Conservation (phyloP, 495 filamentous ascomycete species). For the Venustampulla echinocandica region DNA sequence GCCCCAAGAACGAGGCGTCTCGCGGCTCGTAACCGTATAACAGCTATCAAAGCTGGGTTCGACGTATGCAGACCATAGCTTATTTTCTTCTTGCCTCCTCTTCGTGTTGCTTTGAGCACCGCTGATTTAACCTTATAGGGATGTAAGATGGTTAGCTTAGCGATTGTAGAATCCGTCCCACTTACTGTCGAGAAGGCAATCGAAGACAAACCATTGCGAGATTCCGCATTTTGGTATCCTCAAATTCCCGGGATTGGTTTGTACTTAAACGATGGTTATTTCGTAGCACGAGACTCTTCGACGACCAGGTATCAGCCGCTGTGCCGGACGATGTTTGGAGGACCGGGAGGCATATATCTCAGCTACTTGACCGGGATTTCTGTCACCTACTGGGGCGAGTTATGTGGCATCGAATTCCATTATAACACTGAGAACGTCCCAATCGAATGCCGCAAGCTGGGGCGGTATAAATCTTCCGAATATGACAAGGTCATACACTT, state of each 20-base stretch:
- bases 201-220: conserved; percentile 23
- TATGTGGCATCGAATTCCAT: conserved; percentile 17
- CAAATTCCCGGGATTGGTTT: conserved; percentile 10
- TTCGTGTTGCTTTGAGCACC: conserved; percentile 1
- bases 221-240: conserved; percentile 15
- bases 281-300: conserved; percentile 6
- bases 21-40: neutral
- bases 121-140: neutral
- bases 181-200: conserved; percentile 11
- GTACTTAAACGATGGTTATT: conserved; percentile 14
- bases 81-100: neutral
- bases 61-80: conserved; percentile 2
- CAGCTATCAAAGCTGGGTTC: conserved; percentile 2
- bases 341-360: conserved; percentile 17
- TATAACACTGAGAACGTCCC: conserved; percentile 15
- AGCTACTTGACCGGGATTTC: conserved; percentile 14
- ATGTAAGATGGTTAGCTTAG: conserved; percentile 4
- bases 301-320: conserved; percentile 14
- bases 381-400: conserved; percentile 8
- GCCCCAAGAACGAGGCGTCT: conserved; percentile 6
- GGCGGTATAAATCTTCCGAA: conserved; percentile 12
- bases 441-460: conserved; percentile 12
- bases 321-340: conserved; percentile 19
- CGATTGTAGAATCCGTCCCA: neutral
- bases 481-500: conserved; percentile 11